Base-by-base conservation (phyloP, 305 asterid species). In the Fraxinus latifolia region DNA sequence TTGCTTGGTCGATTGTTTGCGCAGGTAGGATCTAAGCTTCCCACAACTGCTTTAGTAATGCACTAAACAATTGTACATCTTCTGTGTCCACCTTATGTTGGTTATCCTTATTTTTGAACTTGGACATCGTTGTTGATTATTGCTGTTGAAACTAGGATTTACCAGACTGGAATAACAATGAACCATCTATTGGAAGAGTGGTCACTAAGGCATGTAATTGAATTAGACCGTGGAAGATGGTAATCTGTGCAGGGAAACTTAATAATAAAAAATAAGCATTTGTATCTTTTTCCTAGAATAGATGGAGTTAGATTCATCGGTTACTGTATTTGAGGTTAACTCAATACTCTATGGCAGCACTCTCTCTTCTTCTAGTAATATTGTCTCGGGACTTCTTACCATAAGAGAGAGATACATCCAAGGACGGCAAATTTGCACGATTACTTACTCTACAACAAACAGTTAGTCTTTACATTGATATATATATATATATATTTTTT, bases 1-100 rank as follows among this genome's bases (percentile, higher is more conserved):
- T 86, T 96, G 89, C 91, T 95, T 77, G 94, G 98, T 78, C 94
- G 98, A 75, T 89, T 96, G 91, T 92, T 93, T 85, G 97, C 97
- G 73, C 98, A 90, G 98, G 98, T 95, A 82, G 89, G 91, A 77
- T 84, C 80, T 83, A 78, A 53, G 86, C 72, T 58, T 83, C 80
- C 81, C 39, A 84, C 78, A 50, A 34, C 74, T 71, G 74, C 44
- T 76, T 82, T 79, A 74, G 50, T 77, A 77, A 79, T 65, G 65
- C 58, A 74, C 75, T 81, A 78, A 58, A 47, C 79, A 58, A 44
- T 27, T 9, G 27, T 80, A 23, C 67, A 33, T 36, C 36, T 34
- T 73, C 77, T 82, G 23, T 15, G 2, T 8, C 62, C 55, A 74
- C 80, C 68, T 70, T 80, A 50, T 82, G 78, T 70, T 83, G 81